Conservation (phyloP, 75 land plant genomes). For the Sequoia sempervirens region DNA sequence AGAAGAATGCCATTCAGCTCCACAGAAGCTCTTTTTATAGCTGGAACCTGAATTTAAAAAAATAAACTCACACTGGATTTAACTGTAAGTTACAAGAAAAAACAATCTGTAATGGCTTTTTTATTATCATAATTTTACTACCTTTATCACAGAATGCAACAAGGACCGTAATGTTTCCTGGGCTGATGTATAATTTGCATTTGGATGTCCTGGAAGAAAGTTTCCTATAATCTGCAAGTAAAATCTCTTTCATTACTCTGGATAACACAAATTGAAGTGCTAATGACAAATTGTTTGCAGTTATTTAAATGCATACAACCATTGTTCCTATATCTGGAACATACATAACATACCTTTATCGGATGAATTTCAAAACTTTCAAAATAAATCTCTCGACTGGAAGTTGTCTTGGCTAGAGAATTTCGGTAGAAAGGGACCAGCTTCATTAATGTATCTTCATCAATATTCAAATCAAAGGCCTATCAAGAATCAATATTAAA, state of each 20-base stretch:
- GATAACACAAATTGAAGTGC: not conserved
- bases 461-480: slow-evolving; percentile 81
- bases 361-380: slow-evolving; percentile 92
- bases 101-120: not conserved
- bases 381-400: slow-evolving; percentile 69
- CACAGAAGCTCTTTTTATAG: slow-evolving; percentile 57
- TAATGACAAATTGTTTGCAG: not conserved
- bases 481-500: slow-evolving; percentile 21
- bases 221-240: slow-evolving; percentile 58
- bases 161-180: slow-evolving; percentile 81
- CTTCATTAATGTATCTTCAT: slow-evolving; percentile 92
- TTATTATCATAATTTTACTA: slow-evolving; percentile 6
- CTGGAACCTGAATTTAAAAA: slow-evolving; percentile 50
- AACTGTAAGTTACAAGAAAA: not conserved
- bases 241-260: not conserved
- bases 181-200: slow-evolving; percentile 65
- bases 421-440: slow-evolving; percentile 80
- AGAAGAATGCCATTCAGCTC: slow-evolving; percentile 91
- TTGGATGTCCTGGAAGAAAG: slow-evolving; percentile 74
- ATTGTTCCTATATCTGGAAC: not conserved
- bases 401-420: slow-evolving; percentile 58
- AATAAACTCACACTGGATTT: not conserved
- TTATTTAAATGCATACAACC: not conserved
- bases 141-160: slow-evolving; percentile 89
- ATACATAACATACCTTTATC: slow-evolving; percentile 54